Conservation (phyloP, 345 rosid species). For the Populus davidiana region DNA sequence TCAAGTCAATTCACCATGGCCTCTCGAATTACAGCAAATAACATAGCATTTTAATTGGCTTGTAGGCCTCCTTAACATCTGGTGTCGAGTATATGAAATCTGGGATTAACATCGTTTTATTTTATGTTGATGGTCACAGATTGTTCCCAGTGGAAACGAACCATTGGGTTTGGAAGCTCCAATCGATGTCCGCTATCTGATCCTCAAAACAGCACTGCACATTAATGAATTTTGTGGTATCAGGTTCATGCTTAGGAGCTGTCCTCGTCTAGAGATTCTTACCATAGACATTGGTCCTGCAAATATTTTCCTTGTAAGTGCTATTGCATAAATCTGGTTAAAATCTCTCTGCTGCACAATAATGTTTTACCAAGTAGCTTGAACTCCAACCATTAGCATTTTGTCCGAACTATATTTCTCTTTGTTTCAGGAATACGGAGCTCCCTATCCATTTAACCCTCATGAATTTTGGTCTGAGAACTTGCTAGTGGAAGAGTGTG, state of each 20-base stretch:
- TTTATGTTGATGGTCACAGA: conserved; percentile 16
- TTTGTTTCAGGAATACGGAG: background rate
- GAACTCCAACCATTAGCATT: background rate
- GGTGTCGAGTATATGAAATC: too few species aligned
- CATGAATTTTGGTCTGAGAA: background rate
- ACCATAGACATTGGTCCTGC: conserved; percentile 29
- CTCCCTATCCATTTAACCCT: background rate
- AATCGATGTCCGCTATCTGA: conserved; percentile 28
- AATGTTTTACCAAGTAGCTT: background rate
- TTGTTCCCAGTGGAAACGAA: conserved; percentile 17
- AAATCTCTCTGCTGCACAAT: background rate
- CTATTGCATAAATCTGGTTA: too few species aligned
- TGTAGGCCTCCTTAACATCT: too few species aligned
- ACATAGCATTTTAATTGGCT: too few species aligned
- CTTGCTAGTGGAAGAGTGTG: background rate
- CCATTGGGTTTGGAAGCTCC: conserved; percentile 15
- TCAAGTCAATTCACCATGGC: too few species aligned
- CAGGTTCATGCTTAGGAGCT: conserved; percentile 35
- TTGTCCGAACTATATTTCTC: background rate
- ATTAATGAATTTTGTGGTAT: conserved; percentile 37
- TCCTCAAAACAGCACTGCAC: conserved; percentile 32
- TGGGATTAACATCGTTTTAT: background rate
- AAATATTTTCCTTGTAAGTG: conserved; percentile 29
- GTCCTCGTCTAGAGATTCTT: conserved; percentile 31
- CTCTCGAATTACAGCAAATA: too few species aligned